These are phyloP conservation scores for Phytopythium mirpurense DNA, from an alignment of 352 stramenopile species.

Conservation along the genomic window DNA sequence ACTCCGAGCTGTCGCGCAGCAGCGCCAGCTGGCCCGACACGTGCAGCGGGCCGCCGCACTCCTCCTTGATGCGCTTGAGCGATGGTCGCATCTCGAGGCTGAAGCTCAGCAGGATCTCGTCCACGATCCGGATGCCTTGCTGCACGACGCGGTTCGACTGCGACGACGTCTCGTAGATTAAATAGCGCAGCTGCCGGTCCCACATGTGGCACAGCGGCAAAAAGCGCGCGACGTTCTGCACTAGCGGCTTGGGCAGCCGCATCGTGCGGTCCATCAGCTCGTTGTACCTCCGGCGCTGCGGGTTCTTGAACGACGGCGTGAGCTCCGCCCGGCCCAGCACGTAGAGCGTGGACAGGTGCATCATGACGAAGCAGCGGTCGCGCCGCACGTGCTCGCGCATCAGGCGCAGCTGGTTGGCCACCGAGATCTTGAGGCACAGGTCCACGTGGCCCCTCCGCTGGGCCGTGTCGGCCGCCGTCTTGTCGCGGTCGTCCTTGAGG, in stretches of 20 bases:
- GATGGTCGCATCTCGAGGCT: conserved; percentile 59
- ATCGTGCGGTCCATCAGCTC: conserved; percentile 63
- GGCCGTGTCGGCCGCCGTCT: conserved; percentile 79
- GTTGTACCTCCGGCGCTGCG: conserved; percentile 38
- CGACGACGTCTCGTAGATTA: conserved; percentile 64
- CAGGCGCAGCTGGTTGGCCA: conserved; percentile 76
- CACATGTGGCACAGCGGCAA: conserved; percentile 72
- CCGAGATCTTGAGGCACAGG: conserved; percentile 82
- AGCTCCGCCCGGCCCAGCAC: conserved; percentile 47
- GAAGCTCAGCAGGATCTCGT: conserved; percentile 77
- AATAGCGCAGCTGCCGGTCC: conserved; percentile 75
- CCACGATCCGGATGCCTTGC: conserved; percentile 74
- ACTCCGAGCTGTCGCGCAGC: conserved; percentile 63
- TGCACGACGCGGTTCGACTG: conserved; percentile 77
- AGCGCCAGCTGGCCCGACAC: conserved; percentile 63
- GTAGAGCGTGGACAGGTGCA: conserved; percentile 72
- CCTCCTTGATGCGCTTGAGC: conserved; percentile 41
- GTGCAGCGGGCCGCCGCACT: conserved; percentile 30
- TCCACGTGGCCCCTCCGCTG: conserved; percentile 78
- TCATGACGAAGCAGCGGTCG: conserved; percentile 62
- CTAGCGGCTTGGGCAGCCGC: conserved; percentile 64
- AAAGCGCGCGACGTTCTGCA: conserved; percentile 76
- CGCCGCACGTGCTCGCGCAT: conserved; percentile 73
- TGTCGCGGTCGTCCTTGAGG: conserved; percentile 83
- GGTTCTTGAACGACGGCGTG: conserved; percentile 30